Base-by-base conservation (phyloP, 768 basidiomycete species). In the Lactarius evosmus region DNA sequence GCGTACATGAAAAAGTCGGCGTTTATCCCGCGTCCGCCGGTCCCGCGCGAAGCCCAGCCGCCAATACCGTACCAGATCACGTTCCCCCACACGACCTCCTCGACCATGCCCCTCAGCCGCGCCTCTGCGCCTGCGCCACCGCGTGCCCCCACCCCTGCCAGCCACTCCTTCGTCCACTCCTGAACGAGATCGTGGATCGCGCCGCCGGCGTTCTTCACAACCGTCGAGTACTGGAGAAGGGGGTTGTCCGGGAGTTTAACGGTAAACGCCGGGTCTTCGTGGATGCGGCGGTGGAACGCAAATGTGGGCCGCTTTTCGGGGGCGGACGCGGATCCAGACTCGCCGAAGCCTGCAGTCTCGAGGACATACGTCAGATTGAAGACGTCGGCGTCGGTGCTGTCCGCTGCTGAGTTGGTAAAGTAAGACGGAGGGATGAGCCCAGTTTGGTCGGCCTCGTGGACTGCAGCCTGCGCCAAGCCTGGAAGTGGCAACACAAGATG, bases 381-480 rank as follows among this genome's bases (percentile, higher is more conserved):
- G 49, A 49, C 7, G n/a, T 32, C 12, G 5, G 11, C 17, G 44
- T 25, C 32, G 19, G 40, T 32, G 33, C 32, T n/a, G 46, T 19
- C 16, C 1, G 46, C 27, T 27, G 0, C 16, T 33, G 44, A 33
- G 22, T 51, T 54, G 38, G 62, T 57, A 56, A 73, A 75, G 8
- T 73, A 60, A 7, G 70, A 65, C 0, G 61, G 46, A 0, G 74
- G 72, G 19, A 81, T 70, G 19, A 79, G 68, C 2, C n/a, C 70
- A 4, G 74, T 72, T 17, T 76, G 75, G n/a, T 74, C 71, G 3
- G 79, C 63, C 4, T 68, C 58, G 66, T 85, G 82, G 4, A 84
- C 79, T 1, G 83, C 80, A 2, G 82, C 74, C 73, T 82, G 79
- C 0, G 85, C 84, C 7, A 87, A 76, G 34, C 85, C 87, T 85